Base-by-base conservation (phyloP, 1,284 basidiomycete genomes). In the Fistulinella cinereoalba region DNA sequence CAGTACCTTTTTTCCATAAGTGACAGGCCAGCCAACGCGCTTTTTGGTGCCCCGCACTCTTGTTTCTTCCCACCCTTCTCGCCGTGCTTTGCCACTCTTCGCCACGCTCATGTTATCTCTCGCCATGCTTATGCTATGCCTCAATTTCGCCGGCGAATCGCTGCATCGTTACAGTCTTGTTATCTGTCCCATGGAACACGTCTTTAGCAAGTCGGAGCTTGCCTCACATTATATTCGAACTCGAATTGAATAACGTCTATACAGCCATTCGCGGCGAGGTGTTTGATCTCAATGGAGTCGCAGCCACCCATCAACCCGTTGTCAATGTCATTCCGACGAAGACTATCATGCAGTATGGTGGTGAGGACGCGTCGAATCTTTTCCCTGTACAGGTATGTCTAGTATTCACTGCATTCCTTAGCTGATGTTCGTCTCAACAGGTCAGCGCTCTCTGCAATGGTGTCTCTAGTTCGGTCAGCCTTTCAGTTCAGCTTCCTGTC, bases 361-460 rank as follows among this genome's bases (percentile, higher is more conserved):
- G 96, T 11, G 67, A 76, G 12, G 75, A 85, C 43, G 80, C 90
- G 1, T 85, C 91, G 40, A 69, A 78, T 48, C 72, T 99, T 42
- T 98, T 99, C 80, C 97, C 96, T 11, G 89, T 99, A 16, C 96
- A 99, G 75, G 88, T 87, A 49, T 18, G 74, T 36, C 33, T 43
- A 32, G 4, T 19, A 18, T 9, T 24, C 15, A 12, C 16, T 6
- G 42, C 4, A 27, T 9, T 47, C 3, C 22, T 7, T 37, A 3
- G 21, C 47, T 46, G 33, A 31, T 61, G 11, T 55, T 16, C 15
- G 6, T 41, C 38, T 21, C 32, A 10, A 45, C 48, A 89, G 85
- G 94, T 99, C 64, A 90, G 84, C 62, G 93, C 96, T 1, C 76
- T 99, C 5, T 99, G 97, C 69, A 89, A 92, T 52, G 95, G 96